Evolutionary conservation across 371 early-diverging fungal genomes (phyloP), one percentile per base, ranked within the genome.

Genomic region (Haplosporangium sp.): DNA sequence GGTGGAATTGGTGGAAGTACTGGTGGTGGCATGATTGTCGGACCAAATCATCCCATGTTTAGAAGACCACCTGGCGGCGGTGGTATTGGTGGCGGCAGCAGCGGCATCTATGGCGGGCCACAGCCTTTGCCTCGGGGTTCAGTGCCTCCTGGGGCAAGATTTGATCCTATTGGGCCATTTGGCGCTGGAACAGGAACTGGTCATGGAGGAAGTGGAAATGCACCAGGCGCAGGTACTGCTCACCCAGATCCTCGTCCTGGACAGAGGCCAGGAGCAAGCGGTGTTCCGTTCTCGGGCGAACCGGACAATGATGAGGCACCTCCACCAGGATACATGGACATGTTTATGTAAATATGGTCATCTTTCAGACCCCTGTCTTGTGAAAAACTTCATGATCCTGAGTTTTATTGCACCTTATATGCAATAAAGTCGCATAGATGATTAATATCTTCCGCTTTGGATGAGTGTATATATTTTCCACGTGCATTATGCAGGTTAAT

Each of bases 71-170:
- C 88, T 62, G 38, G 70, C 51, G 51, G 74, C 1, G 58, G 51
- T 36, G 64, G 67, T 9, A 50, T 58, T 11, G 40, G 48, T n/a
- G 63, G 75, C 11, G 58, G 65, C 40, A 54, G 51, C 12, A 55
- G 70, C 6, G 82, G 82, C 20, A 67, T 86, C 48, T 85, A 80
- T 66, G 87, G 86, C 45, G 87, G 87, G 18, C 86, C 85, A 23
- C 84, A 85, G 43, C 83, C 81, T 0, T 73, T 86, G 13, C 89
- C 89, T 59, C 85, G 89, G 67, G 94, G 92, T 16, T 87, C 95
- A 20, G 95, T 95, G 8, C 98, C 98, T 4, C 94, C 95, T n/a
- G 96, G 96, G 13, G 98, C 98, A 6, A 87, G 97, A 21, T 97
- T 95, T 83, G 97, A 97, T 74, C 98, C 97, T 0, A 94, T 96